phyloP scores from a whole-genome alignment of 768 basidiomycete genomes.

The Rhizopogon rudus region DNA sequence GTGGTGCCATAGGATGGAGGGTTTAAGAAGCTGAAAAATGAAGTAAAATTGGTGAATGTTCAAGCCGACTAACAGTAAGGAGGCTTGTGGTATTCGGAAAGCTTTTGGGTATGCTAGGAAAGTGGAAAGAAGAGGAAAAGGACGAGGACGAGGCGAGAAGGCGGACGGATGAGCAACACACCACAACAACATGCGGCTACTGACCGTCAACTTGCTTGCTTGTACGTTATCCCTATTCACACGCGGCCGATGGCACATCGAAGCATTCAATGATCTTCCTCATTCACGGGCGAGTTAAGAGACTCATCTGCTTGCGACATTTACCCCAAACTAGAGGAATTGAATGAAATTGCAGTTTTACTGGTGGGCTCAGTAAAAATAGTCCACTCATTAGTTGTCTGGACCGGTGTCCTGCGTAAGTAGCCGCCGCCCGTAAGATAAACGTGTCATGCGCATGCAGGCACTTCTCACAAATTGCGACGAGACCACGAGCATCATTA shows the following conservation, averaged over 20 bases:
- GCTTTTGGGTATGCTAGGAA: conserved; percentile 26
- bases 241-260: conserved; percentile 4
- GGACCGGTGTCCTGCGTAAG: too few species aligned
- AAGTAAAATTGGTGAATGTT: conserved; percentile 1
- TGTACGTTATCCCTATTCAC: conserved; percentile 9
- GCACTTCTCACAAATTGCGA: too few species aligned
- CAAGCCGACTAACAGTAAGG: not conserved
- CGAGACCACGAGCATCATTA: too few species aligned
- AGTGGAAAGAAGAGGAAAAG: conserved; percentile 6
- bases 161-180: conserved; percentile 10
- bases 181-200: conserved; percentile 18
- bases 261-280: too few species aligned
- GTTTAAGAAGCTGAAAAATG: conserved; percentile 1
- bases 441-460: too few species aligned
- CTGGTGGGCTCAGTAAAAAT: too few species aligned
- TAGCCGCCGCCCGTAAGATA: too few species aligned
- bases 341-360: too few species aligned
- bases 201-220: conserved; percentile 23
- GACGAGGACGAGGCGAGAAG: conserved; percentile 13
- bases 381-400: too few species aligned
- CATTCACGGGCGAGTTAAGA: too few species aligned
- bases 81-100: conserved; percentile 1
- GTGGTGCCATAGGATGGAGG: conserved; percentile 19
- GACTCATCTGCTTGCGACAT: too few species aligned
- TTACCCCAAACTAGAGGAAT: too few species aligned